phyloP scores from a whole-genome alignment of 768 basidiomycete genomes.

The Boletus reticuloceps region DNA sequence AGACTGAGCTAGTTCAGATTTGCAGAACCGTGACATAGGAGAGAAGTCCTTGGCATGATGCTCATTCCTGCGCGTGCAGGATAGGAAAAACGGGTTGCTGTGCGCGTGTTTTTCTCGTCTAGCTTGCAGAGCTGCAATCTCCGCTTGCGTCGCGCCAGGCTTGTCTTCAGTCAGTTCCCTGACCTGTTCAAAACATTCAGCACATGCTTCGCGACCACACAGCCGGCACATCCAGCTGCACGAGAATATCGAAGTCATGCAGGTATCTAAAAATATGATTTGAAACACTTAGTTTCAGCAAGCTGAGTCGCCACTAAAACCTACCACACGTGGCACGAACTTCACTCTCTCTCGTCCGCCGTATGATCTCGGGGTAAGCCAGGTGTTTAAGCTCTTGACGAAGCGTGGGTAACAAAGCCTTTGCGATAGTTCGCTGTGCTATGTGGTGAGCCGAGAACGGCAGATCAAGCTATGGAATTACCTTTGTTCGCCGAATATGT shows the following conservation, averaged over 20 bases:
- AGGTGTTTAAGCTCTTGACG: slow-evolving; percentile 65
- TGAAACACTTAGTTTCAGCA: slow-evolving; percentile 6
- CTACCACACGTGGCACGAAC: slow-evolving; percentile 83
- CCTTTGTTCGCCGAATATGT: slow-evolving; percentile 63
- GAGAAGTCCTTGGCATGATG: slow-evolving; percentile 68
- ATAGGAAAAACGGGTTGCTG: slow-evolving; percentile 70
- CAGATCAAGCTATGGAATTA: slow-evolving; percentile 23
- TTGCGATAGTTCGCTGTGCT: slow-evolving; percentile 61
- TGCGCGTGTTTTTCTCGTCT: slow-evolving; percentile 60
- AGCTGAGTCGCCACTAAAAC: slow-evolving; percentile 23
- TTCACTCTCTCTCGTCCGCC: slow-evolving; percentile 74
- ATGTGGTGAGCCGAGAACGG: slow-evolving; percentile 12
- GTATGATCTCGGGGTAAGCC: slow-evolving; percentile 54
- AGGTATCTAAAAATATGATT: slow-evolving; percentile 63
- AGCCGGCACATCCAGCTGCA: slow-evolving; percentile 88
- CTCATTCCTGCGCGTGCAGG: slow-evolving; percentile 68
- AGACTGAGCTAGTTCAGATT: slow-evolving; percentile 58
- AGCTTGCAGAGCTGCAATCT: slow-evolving; percentile 48
- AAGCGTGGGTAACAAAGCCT: slow-evolving; percentile 64
- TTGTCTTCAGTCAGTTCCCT: slow-evolving; percentile 57
- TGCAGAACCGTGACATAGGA: slow-evolving; percentile 76
- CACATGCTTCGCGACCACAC: slow-evolving; percentile 88
- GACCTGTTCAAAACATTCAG: slow-evolving; percentile 76
- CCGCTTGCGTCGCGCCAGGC: slow-evolving; percentile 44
- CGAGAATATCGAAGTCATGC: slow-evolving; percentile 91